These are phyloP conservation scores for Hypoxylon cercidicola DNA, from an alignment of 495 filamentous ascomycete species.

Conservation along the genomic window DNA sequence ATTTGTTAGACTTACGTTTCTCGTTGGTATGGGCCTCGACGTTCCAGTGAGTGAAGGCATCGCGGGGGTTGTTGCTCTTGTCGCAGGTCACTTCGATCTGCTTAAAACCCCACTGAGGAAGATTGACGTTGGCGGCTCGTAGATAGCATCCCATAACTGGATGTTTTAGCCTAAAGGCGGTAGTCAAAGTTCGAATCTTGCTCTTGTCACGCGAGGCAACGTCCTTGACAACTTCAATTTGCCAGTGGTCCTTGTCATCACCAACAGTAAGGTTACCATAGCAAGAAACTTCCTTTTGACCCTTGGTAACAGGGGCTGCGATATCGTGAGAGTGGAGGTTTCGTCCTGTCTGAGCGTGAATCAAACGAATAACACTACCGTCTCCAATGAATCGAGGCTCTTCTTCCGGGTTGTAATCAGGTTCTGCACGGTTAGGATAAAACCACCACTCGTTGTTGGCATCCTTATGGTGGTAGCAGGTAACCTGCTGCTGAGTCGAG, in stretches of 20 bases:
- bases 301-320: constrained; percentile 87
- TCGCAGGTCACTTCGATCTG: constrained; percentile 97
- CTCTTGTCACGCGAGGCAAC: constrained; percentile 85
- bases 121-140: constrained; percentile 92
- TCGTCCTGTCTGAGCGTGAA: constrained; percentile 94
- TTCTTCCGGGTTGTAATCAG: constrained; percentile 75
- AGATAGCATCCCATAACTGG: constrained; percentile 89
- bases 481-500: constrained; percentile 93
- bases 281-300: constrained; percentile 89
- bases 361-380: constrained; percentile 82
- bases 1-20: constrained; percentile 72
- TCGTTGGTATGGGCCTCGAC: constrained; percentile 96
- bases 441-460: constrained; percentile 99
- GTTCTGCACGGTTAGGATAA: constrained; percentile 84
- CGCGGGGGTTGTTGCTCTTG: constrained; percentile 91
- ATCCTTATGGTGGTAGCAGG: constrained; percentile 99
- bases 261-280: constrained; percentile 98
- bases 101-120: constrained; percentile 99
- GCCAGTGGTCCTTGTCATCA: constrained; percentile 98
- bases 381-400: constrained; percentile 79
- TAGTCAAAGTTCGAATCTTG: constrained; percentile 90
- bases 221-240: constrained; percentile 89
- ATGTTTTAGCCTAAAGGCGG: constrained; percentile 90
- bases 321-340: constrained; percentile 95
- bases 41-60: constrained; percentile 99